These are phyloP conservation scores for Artemisia argyi DNA, from an alignment of 129 eudicot genomes.

Conservation along the genomic window DNA sequence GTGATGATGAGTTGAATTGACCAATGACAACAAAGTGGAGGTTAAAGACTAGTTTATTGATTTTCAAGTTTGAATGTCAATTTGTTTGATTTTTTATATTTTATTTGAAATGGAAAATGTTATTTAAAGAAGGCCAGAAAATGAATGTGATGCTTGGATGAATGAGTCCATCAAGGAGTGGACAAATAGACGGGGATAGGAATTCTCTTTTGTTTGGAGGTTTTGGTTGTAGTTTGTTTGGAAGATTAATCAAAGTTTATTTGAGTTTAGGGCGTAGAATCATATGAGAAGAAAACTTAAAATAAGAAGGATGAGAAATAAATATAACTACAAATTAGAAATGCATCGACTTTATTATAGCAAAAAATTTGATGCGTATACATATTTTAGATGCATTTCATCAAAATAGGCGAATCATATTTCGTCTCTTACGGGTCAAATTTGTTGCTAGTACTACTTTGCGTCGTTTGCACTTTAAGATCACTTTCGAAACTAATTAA, in stretches of 20 bases:
- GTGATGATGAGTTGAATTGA: slow-evolving; percentile 21
- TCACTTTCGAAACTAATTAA: too few species aligned
- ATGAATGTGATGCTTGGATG: slow-evolving; percentile 8
- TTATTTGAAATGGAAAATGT: not conserved
- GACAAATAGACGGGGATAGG: slow-evolving; percentile 17
- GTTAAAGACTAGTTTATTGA: slow-evolving; percentile 30
- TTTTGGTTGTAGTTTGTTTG: not conserved
- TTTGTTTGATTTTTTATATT: slow-evolving; percentile 20
- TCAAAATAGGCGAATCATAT: too few species aligned
- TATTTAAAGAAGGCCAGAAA: not conserved
- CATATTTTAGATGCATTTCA: too few species aligned
- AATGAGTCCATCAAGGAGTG: slow-evolving; percentile 30
- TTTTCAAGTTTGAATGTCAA: slow-evolving; percentile 35
- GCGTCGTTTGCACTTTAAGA: too few species aligned
- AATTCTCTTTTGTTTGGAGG: slow-evolving; percentile 13
- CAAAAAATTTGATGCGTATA: too few species aligned
- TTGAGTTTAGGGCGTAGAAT: too few species aligned
- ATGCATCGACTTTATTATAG: too few species aligned
- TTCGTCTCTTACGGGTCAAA: too few species aligned
- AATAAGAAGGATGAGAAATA: too few species aligned
- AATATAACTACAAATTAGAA: too few species aligned
- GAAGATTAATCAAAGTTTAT: not conserved
- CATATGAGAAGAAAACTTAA: too few species aligned
- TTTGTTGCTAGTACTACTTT: too few species aligned
- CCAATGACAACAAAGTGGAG: slow-evolving; percentile 27